Evolutionary conservation across 2,329 filamentous ascomycete genomes (phyloP), one percentile per base, ranked within the genome.

Genomic region (Trichoderma citrinoviride): DNA sequence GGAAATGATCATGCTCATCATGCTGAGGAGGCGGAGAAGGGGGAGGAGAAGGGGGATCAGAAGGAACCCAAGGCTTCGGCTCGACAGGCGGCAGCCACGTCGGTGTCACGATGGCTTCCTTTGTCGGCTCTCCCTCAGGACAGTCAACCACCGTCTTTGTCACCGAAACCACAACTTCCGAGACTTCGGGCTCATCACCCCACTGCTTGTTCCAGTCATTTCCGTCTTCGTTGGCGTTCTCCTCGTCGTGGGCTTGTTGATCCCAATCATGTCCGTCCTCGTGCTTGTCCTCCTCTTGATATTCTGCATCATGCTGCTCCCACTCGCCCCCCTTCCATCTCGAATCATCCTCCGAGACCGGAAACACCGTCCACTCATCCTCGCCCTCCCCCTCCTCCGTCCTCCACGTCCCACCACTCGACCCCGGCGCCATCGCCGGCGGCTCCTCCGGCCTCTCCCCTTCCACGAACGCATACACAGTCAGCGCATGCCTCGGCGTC

Each of bases 401-500:
- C 8, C 65, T 73, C 25, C 69, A 50, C 6, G 67, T 73, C 25
- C 70, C 47, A 6, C 70, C 47, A 6, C 65, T 70, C 41, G 52
- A 58, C 0, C 61, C 61, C 5, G 46, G 66, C 17, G 68, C 73
- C 74, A 73, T 73, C 21, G 70, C 73, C 1, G 79, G 79, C 0
- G 80, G 79, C 3, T 64, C 71, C 7, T 49, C 72, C 33, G 69
- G 76, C 33, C 68, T 65, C 33, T 76, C 73, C 37, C 71, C 69
- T 25, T 68, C 65, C 14, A 79, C 67, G 62, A 75, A 72, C 50
- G 73, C 79, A 72, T 83, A 83, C 14, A 83, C 71, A 2, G 77
- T 82, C 19, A 83, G 73, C 7, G 82, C 74, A 44, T 74, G 69
- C 46, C 69, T 72, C 64, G 68, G 67, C 0, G 50, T 25, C 8